These are phyloP conservation scores for Daldinia eschscholtzii DNA, from an alignment of 2,329 filamentous ascomycete species.

Conservation along the genomic window DNA sequence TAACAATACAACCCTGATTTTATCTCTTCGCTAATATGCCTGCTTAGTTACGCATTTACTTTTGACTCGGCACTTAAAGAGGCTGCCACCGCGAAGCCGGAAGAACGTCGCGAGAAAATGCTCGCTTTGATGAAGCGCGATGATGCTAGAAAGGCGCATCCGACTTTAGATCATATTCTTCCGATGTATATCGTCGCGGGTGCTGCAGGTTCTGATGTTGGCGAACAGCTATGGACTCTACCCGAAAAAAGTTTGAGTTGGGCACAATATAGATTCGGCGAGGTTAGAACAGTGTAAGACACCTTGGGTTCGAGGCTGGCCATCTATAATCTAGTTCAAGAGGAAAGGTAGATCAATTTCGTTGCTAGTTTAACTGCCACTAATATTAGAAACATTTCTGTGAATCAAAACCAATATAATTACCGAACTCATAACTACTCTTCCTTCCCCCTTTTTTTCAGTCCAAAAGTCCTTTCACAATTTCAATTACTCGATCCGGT, in stretches of 20 bases:
- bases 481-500: slow-evolving; percentile 27
- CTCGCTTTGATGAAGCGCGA: slow-evolving; percentile 59
- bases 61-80: slow-evolving; percentile 72
- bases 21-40: background rate
- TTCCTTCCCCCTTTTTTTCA: background rate
- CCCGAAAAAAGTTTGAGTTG: slow-evolving; percentile 40
- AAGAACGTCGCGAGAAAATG: slow-evolving; percentile 59
- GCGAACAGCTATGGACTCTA: slow-evolving; percentile 41
- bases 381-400: too few species aligned
- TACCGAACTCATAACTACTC: background rate
- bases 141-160: slow-evolving; percentile 72
- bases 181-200: slow-evolving; percentile 70
- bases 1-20: background rate
- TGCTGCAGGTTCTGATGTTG: slow-evolving; percentile 58
- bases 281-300: slow-evolving; percentile 1
- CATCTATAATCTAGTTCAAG: too few species aligned
- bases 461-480: background rate
- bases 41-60: slow-evolving; percentile 43
- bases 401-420: too few species aligned
- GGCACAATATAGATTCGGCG: slow-evolving; percentile 33
- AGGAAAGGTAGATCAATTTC: too few species aligned
- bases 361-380: too few species aligned
- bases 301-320: background rate
- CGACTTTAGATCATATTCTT: slow-evolving; percentile 72
- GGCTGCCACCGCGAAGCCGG: slow-evolving; percentile 58